Conservation (phyloP, 148 eudicot genomes). For the Fagopyrum esculentum region DNA sequence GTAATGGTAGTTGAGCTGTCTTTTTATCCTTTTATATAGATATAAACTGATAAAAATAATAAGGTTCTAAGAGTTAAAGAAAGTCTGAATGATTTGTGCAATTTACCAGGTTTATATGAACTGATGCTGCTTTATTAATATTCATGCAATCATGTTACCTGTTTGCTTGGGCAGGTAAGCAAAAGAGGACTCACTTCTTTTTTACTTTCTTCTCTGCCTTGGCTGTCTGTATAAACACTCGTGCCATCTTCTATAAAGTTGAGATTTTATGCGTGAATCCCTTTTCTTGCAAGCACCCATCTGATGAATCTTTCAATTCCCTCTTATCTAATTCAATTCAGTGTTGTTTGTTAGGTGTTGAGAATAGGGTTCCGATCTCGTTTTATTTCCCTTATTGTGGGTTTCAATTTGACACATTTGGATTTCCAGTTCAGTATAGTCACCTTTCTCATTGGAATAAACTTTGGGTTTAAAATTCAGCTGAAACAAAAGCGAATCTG, state of each 20-base stretch:
- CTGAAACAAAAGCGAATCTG: conserved; percentile 7
- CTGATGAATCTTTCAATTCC: background rate
- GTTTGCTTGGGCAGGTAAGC: conserved; percentile 5
- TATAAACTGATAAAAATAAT: background rate
- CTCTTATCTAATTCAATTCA: background rate
- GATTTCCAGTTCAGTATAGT: background rate
- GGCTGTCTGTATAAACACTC: background rate
- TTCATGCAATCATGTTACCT: conserved; percentile 8
- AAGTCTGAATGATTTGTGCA: no score
- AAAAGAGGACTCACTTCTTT: background rate
- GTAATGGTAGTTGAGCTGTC: background rate
- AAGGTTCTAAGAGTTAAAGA: no score
- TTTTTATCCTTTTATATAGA: background rate
- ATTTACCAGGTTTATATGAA: no score
- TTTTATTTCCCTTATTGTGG: background rate
- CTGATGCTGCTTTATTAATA: background rate
- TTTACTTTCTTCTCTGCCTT: background rate
- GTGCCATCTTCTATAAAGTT: background rate
- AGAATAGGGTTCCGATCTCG: background rate
- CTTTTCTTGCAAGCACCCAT: background rate
- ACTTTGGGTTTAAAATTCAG: background rate
- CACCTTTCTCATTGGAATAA: background rate
- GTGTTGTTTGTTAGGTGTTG: background rate
- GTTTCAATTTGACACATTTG: background rate
- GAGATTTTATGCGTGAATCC: background rate